phyloP scores from a whole-genome alignment of 768 basidiomycete genomes.

The Termitomyces titanicus region DNA sequence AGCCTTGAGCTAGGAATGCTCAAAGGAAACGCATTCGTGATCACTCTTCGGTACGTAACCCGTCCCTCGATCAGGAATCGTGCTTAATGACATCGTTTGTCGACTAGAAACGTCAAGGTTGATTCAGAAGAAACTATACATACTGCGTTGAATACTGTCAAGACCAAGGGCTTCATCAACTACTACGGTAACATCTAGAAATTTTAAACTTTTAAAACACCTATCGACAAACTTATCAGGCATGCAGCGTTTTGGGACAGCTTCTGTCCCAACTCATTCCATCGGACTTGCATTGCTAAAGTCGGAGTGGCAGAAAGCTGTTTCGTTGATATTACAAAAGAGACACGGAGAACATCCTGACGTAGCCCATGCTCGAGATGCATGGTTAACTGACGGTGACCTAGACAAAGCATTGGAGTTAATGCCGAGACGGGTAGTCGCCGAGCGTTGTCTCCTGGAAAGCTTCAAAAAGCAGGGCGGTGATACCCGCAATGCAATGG shows the following conservation, averaged over 20 bases:
- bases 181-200: constrained; percentile 71
- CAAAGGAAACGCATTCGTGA: constrained; percentile 93
- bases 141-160: constrained; percentile 71
- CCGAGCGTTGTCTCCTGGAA: constrained; percentile 90
- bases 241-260: constrained; percentile 99
- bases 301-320: constrained; percentile 87
- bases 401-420: constrained; percentile 75
- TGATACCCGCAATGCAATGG: constrained; percentile 80
- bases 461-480: constrained; percentile 80
- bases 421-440: constrained; percentile 90
- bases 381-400: constrained; percentile 85
- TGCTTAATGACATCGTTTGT: neutral
- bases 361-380: constrained; percentile 75
- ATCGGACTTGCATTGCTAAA: constrained; percentile 89
- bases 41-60: constrained; percentile 76
- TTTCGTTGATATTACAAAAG: constrained; percentile 75
- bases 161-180: constrained; percentile 90
- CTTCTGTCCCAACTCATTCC: constrained; percentile 90
- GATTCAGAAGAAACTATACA: constrained; percentile 72
- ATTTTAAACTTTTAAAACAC: constrained; percentile 2
- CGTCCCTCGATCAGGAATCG: neutral
- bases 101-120: constrained; percentile 77
- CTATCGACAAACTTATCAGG: constrained; percentile 40
- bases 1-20: constrained; percentile 92
- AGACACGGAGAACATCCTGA: constrained; percentile 93